Percentiles rank a stretch among this genome's conserved stretches.
Evolutionary conservation across 2,329 filamentous ascomycete species (phyloP).

Genomic region (Colletotrichum coccodes): DNA sequence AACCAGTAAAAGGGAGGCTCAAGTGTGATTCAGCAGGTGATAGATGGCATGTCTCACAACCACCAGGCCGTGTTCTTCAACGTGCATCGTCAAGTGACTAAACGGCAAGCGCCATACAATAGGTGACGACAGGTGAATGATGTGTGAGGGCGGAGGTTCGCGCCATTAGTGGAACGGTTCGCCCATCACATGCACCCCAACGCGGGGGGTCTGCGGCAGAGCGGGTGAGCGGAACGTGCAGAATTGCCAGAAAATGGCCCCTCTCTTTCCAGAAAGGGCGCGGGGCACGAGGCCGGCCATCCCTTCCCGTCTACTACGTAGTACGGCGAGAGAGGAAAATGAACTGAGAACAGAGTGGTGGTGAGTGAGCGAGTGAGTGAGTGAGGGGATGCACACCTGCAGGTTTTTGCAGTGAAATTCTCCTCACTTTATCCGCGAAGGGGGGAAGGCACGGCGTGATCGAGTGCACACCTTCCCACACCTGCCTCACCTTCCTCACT

Average conservation of each 20-base stretch:
- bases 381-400: background rate
- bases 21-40: conserved; percentile 3
- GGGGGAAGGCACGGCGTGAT: background rate
- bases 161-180: conserved; percentile 30
- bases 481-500: background rate
- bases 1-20: conserved; percentile 12
- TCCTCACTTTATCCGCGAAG: background rate
- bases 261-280: conserved; percentile 3
- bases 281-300: background rate
- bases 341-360: no score
- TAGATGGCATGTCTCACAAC: background rate
- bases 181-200: conserved; percentile 31
- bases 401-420: background rate
- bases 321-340: no score
- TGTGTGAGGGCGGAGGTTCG: conserved; percentile 17
- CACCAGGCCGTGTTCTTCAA: background rate
- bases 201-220: conserved; percentile 15
- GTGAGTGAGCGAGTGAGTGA: background rate
- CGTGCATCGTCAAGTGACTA: conserved; percentile 27
- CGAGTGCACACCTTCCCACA: background rate
- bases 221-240: conserved; percentile 17
- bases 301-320: background rate
- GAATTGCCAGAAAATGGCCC: background rate
- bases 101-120: conserved; percentile 1
- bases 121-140: background rate